phyloP scores from a whole-genome alignment of 2,329 filamentous ascomycete species.

The Fusarium concolor region DNA sequence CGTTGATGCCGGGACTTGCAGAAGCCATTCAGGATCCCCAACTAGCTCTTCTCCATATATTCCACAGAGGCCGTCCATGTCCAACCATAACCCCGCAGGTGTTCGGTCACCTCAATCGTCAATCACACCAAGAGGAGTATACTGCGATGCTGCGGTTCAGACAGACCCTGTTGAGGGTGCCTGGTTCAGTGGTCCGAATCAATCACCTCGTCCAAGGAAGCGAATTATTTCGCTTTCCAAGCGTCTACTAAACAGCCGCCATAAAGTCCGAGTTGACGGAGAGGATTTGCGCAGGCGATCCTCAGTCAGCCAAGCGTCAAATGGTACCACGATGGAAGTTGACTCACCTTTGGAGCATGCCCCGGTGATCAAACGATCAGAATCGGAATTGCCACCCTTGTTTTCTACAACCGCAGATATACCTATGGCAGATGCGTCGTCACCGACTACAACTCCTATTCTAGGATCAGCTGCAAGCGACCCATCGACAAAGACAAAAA shows the following conservation, averaged over 20 bases:
- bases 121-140: conserved; percentile 55
- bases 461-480: conserved; percentile 29
- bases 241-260: conserved; percentile 62
- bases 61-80: conserved; percentile 43
- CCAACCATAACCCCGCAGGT: conserved; percentile 46
- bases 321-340: conserved; percentile 55
- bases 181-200: conserved; percentile 60
- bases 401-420: conserved; percentile 43
- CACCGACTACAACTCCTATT: conserved; percentile 43
- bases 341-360: conserved; percentile 54
- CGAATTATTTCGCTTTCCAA: conserved; percentile 65
- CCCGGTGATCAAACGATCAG: conserved; percentile 29
- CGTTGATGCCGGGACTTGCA: conserved; percentile 64
- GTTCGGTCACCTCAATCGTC: conserved; percentile 55
- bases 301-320: conserved; percentile 38
- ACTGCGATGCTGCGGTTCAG: conserved; percentile 64
- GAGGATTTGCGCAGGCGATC: conserved; percentile 50
- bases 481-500: conserved; percentile 51
- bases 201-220: conserved; percentile 56
- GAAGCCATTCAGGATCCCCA: conserved; percentile 66
- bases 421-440: conserved; percentile 49
- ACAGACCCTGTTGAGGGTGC: conserved; percentile 66
- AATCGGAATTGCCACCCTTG: conserved; percentile 42
- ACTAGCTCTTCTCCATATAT: conserved; percentile 56
- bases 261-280: conserved; percentile 57